Evolutionary conservation across 768 basidiomycete species (phyloP).

Genomic region (Termitomyces sp.): DNA sequence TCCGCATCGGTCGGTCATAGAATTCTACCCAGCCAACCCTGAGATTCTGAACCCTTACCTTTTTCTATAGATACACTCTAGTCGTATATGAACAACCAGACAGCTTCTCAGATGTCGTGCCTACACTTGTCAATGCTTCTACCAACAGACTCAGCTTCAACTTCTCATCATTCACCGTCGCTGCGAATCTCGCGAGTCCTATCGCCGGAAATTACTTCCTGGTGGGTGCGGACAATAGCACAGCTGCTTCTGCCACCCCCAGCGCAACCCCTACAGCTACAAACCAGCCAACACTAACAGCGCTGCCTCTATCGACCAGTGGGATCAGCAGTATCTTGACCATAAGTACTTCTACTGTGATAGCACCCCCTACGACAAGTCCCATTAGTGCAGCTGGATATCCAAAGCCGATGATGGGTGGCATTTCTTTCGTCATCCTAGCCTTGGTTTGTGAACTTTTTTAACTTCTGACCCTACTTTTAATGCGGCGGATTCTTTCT

Average conservation of each 20-base stretch:
- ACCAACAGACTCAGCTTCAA: constrained; percentile 37
- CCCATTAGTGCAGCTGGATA: neutral
- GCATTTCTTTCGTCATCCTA: neutral
- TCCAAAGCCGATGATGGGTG: neutral
- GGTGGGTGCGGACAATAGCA: constrained; percentile 29
- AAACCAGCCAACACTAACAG: neutral
- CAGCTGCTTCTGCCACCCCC: constrained; percentile 5
- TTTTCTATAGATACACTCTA: constrained; percentile 28
- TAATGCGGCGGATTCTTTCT: neutral
- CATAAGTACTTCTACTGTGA: neutral
- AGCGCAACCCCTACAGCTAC: neutral
- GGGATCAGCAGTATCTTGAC: neutral
- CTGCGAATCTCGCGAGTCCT: constrained; percentile 30
- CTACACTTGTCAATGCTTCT: constrained; percentile 30
- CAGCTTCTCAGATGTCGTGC: constrained; percentile 26
- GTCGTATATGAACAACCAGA: constrained; percentile 32
- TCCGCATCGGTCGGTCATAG: constrained; percentile 36
- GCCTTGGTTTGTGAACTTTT: neutral
- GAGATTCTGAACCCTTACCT: constrained; percentile 3
- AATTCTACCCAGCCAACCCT: constrained; percentile 10
- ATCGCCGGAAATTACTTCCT: constrained; percentile 44
- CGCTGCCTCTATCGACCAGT: neutral
- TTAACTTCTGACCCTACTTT: neutral
- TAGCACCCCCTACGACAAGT: neutral
- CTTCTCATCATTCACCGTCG: constrained; percentile 31